Conservation (phyloP, 352 stramenopile genomes). For the Phytophthora hibernalis region DNA sequence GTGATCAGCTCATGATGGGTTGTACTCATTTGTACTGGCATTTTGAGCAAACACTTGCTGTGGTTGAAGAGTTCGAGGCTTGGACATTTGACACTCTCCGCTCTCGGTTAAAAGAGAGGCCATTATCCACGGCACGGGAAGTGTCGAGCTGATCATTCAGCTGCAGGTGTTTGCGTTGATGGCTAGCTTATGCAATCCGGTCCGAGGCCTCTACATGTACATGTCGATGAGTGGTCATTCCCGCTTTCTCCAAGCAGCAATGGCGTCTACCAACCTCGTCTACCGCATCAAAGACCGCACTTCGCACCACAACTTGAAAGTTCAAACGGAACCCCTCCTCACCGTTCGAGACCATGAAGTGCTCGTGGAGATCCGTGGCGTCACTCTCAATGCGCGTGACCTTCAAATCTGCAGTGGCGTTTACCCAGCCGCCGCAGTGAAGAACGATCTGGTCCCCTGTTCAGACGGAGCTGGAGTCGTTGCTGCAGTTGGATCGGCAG, state of each 20-base stretch:
- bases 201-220: background rate
- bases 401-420: conserved; percentile 23
- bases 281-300: conserved; percentile 36
- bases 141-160: conserved; percentile 17
- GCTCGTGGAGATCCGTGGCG: conserved; percentile 34
- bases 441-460: conserved; percentile 35
- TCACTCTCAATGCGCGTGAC: conserved; percentile 38
- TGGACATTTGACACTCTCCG: no score
- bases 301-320: conserved; percentile 32
- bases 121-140: background rate
- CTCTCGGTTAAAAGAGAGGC: no score
- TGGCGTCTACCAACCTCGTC: conserved; percentile 23
- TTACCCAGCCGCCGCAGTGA: conserved; percentile 26
- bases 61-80: no score
- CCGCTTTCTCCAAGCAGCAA: conserved; percentile 9
- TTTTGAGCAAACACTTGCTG: no score
- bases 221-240: conserved; percentile 12
- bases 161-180: conserved; percentile 19
- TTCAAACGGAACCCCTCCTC: conserved; percentile 17
- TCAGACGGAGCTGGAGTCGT: conserved; percentile 36
- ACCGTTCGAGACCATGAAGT: conserved; percentile 29
- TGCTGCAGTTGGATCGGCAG: conserved; percentile 24
- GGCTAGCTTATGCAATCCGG: conserved; percentile 16
- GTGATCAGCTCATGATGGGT: no score
- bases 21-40: no score